Evolutionary conservation across 75 land plant species (phyloP).

Genomic region (Selaginella tamariscina): DNA sequence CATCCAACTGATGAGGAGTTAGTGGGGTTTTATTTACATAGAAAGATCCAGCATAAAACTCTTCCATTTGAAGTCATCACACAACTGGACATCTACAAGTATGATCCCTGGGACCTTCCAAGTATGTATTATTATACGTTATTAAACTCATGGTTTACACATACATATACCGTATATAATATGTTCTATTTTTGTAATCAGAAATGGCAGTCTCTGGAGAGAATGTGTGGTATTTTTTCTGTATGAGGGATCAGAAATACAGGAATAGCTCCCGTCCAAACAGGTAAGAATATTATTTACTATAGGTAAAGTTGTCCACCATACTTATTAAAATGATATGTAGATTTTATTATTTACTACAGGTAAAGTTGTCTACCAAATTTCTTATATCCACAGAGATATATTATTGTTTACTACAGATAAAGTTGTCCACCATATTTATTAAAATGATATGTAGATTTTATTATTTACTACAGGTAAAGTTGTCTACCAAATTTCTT

Average conservation of each 20-base stretch:
- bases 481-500: no score
- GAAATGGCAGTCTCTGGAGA: background rate
- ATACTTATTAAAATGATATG: no score
- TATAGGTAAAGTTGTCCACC: no score
- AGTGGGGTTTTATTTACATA: background rate
- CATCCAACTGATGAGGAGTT: background rate
- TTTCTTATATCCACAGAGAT: no score
- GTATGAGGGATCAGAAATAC: background rate
- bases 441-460: no score
- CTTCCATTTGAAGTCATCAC: conserved; percentile 8
- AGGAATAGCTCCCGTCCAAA: background rate
- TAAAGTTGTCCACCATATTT: no score
- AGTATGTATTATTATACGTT: background rate
- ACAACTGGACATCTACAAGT: background rate
- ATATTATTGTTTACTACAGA: no score
- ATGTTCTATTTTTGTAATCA: background rate
- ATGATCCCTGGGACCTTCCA: background rate
- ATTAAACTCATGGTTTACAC: background rate
- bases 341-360: no score
- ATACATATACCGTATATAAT: background rate
- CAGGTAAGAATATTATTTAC: no score
- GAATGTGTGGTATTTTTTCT: conserved; percentile 2
- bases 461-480: no score
- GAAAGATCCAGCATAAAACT: conserved; percentile 15
- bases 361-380: no score